Evolutionary conservation across 192 early-diverging fungal species (phyloP), one percentile per base, ranked within the genome.

Genomic region (Diversispora eburnea): DNA sequence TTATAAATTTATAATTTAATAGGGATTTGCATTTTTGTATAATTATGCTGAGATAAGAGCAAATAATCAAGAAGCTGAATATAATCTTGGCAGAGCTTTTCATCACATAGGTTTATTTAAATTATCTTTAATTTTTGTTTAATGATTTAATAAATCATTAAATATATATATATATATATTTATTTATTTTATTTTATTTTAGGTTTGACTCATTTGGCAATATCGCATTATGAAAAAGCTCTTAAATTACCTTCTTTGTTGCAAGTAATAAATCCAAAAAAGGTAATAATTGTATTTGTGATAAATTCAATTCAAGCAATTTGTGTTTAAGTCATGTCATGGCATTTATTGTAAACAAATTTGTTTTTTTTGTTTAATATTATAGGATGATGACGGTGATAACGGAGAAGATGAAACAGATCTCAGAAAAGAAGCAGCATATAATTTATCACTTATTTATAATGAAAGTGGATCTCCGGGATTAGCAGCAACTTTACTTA

Each of bases 51-150:
- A 88, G 59, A 59, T 89, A 22, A 75, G 75, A 41, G 77, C 70
- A 12, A 64, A 68, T 3, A 80, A 71, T 47, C 81, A 83, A 69
- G 94, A 95, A 72, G 85, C 88, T 45, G 83, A 87, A 20, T 99
- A 93, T 75, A 99, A 99, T 76, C 73, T 93, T 55, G 98, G 85
- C 0, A 82, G 96, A n/a, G 89, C 90, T 2, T 98, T 92, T 76
- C 98, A 99, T 80, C 86, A 90, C n/a, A 43, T 99, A 52, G 75
- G 80, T 71, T 66, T 62, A 55, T 42, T 39, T 42, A 33, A 33
- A 33, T 33, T 33, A 33, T 33, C 25, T 33, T 33, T 33, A 33
- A 33, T 39, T 42, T 70, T 41, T 4, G 20, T 39, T 42, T 73
- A 49, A 20, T 0, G 10, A 55, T 48, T 48, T 3, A 59, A 1